Evolutionary conservation across 2,329 filamentous ascomycete species (phyloP), one percentile per base, ranked within the genome.

Genomic region (Aureobasidium sp.): DNA sequence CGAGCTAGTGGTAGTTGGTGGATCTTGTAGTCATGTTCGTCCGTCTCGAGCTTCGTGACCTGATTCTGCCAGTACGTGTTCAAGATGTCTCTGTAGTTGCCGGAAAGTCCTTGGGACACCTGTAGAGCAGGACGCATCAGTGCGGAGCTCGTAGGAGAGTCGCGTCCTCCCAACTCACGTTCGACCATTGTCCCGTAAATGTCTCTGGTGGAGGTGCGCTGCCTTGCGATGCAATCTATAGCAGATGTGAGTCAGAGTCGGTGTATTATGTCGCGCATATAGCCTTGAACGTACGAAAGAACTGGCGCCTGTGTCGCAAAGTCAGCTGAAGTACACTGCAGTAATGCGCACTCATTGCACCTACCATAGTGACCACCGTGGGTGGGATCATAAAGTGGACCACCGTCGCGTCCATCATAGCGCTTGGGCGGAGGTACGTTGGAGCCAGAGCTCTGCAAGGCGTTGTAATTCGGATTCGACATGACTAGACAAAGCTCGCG

Each of bases 51-150:
- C 74, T 96, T 91, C 67, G 88, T 93, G 78, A 99, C 96, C 65
- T 92, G 94, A 72, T 99, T 93, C 76, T 99, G 94, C 94, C 94
- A 99, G 78, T 99, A 99, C 6, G 93, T 97, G 47, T 95, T 97
- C 69, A 99, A 81, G 70, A 97, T 97, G 74, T 99, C 94, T 74
- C 96, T 93, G 75, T 97, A 96, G 65, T 89, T 88, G 65, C 91
- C 92, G 63, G 87, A 89, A 52, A 99, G 83, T 54, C 94, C 94
- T 83, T 99, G 94, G 72, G 96, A 96, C 66, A 97, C 91, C 90
- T 95, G 70, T 57, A 63, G 36, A 37, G 7, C n/a, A 8, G 5
- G 1, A 21, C 1, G 4, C 36, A 25, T 58, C 42, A 58, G 54
- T 15, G 30, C 41, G 27, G 8, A 37, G 25, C 15, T 27, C 27